Evolutionary conservation across 768 basidiomycete species (phyloP).

Genomic region (Auriscalpium vulgare): DNA sequence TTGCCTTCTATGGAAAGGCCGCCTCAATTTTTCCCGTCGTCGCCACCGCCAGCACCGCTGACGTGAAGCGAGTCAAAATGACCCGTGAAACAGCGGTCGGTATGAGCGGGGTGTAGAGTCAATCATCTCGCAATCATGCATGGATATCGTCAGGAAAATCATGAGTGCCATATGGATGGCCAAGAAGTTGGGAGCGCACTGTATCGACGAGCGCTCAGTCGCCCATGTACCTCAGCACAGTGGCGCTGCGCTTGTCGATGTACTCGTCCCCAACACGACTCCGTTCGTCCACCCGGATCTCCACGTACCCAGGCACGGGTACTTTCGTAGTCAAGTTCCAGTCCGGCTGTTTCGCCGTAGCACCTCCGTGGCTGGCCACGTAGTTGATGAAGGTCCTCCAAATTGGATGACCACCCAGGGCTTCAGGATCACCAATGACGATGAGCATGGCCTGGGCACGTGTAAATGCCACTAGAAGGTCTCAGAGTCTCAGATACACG

Average conservation of each 20-base stretch:
- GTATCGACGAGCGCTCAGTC: no score
- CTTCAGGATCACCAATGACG: conserved; percentile 50
- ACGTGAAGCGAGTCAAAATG: no score
- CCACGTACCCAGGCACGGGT: neutral
- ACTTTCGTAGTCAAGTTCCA: conserved; percentile 26
- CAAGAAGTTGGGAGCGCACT: no score
- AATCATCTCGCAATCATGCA: no score
- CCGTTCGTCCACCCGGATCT: neutral
- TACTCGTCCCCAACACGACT: neutral
- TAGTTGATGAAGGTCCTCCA: conserved; percentile 59
- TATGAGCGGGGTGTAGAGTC: no score
- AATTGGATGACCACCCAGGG: conserved; percentile 48
- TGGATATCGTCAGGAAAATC: no score
- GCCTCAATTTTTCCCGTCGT: no score
- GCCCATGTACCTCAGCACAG: neutral
- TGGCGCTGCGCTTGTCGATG: conserved; percentile 1
- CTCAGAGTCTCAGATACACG: neutral
- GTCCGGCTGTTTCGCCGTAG: conserved; percentile 34
- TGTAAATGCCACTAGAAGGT: conserved; percentile 48
- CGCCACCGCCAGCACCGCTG: no score
- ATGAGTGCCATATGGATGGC: no score
- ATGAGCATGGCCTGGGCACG: conserved; percentile 58
- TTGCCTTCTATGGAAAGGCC: neutral
- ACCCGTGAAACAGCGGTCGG: no score
- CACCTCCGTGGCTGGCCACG: conserved; percentile 41